A percentile compares a stretch with the other conserved stretches of the same genome.
phyloP scores from a whole-genome alignment of 1,139 yeast genomes.

The Hemisphaericaspora xylofermentans region DNA sequence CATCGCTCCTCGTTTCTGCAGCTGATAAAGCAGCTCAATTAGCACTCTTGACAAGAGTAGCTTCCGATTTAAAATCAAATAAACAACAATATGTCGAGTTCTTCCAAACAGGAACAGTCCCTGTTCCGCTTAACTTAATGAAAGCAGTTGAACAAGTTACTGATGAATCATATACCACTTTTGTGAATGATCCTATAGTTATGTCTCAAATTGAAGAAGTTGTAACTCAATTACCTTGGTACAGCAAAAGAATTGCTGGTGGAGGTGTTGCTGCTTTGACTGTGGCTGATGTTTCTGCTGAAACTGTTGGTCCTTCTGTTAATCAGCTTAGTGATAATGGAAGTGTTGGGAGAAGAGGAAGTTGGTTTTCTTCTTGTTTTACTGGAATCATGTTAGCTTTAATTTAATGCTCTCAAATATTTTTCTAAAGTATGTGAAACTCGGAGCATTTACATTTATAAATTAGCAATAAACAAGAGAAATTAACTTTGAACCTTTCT shows the following conservation, averaged over 20 bases:
- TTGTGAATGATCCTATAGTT: conserved; percentile 21
- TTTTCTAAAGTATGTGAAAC: no score
- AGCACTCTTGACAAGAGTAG: conserved; percentile 29
- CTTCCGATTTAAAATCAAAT: conserved; percentile 25
- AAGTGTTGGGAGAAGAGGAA: neutral
- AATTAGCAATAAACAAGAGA: no score
- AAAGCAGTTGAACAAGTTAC: conserved; percentile 26
- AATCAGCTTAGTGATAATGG: neutral
- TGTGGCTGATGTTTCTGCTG: neutral
- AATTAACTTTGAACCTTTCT: no score
- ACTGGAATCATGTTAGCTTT: conserved; percentile 6
- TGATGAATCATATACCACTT: conserved; percentile 39
- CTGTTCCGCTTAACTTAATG: conserved; percentile 25
- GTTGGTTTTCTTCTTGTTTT: conserved; percentile 6
- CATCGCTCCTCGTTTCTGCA: conserved; percentile 2
- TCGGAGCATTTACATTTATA: no score
- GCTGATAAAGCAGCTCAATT: conserved; percentile 12
- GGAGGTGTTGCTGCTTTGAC: conserved; percentile 8
- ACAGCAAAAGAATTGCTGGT: conserved; percentile 17
- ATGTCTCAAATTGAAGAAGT: conserved; percentile 22
- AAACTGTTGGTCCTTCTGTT: conserved; percentile 1
- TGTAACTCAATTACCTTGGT: conserved; percentile 41
- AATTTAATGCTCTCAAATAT: no score
- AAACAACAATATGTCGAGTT: conserved; percentile 23
- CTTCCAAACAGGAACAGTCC: conserved; percentile 22